Percentiles rank a stretch among this genome's conserved stretches.
Conservation (phyloP, 2,329 filamentous ascomycete species). For the Trichophyton benhamiae region DNA sequence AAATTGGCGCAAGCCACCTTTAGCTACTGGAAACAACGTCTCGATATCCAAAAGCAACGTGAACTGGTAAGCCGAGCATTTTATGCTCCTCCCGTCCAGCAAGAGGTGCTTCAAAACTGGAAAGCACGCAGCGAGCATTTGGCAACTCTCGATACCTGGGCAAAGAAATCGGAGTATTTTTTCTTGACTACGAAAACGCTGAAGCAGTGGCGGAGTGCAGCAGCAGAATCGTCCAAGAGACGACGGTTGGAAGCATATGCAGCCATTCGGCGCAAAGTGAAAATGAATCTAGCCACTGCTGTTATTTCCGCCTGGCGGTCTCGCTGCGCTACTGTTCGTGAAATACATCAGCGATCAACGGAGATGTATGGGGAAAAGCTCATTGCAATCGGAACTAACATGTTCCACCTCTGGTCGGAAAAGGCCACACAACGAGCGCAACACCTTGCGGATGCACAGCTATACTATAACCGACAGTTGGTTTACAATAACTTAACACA, state of each 20-base stretch:
- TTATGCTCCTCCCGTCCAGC: constrained; percentile 30
- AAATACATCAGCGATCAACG: constrained; percentile 31
- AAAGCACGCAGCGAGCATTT: constrained; percentile 30
- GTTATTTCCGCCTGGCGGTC: constrained; percentile 30
- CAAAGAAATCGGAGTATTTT: constrained; percentile 45
- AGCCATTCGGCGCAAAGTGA: constrained; percentile 40
- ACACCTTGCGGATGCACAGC: constrained; percentile 27
- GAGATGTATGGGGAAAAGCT: constrained; percentile 25
- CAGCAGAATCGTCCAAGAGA: constrained; percentile 38
- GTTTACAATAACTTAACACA: constrained; percentile 27
- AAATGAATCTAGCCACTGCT: constrained; percentile 41
- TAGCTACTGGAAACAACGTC: constrained; percentile 26
- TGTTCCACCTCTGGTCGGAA: constrained; percentile 35
- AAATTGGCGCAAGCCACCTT: constrained; percentile 27
- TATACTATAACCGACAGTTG: constrained; percentile 28
- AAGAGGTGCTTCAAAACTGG: constrained; percentile 32
- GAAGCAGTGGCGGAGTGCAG: constrained; percentile 41
- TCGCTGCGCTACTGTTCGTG: constrained; percentile 21
- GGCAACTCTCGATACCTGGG: constrained; percentile 40
- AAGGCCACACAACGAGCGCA: constrained; percentile 25
- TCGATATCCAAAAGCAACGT: constrained; percentile 29
- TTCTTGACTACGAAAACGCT: constrained; percentile 40
- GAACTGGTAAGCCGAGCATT: constrained; percentile 33
- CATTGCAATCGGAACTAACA: constrained; percentile 22
- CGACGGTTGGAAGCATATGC: constrained; percentile 46